phyloP scores from a whole-genome alignment of 305 asterid genomes.

The Andrographis paniculata region DNA sequence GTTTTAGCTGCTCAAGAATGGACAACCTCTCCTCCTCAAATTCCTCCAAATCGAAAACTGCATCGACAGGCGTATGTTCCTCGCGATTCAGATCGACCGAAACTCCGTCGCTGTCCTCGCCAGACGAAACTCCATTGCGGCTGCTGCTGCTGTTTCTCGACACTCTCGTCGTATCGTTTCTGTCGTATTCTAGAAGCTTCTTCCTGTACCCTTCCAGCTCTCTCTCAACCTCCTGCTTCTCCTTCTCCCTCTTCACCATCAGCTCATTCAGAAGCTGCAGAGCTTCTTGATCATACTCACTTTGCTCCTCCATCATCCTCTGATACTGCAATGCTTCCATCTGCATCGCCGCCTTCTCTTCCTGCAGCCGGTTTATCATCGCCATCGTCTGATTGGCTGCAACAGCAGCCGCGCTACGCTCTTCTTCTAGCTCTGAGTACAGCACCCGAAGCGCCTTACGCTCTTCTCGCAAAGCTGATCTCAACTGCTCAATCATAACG shows the following conservation, averaged over 20 bases:
- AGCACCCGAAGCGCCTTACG: constrained; percentile 56
- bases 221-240: constrained; percentile 60
- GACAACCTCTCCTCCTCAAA: constrained; percentile 85
- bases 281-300: constrained; percentile 96
- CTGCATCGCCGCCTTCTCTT: constrained; percentile 93
- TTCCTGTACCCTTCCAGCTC: constrained; percentile 56
- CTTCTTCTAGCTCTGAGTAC: constrained; percentile 81
- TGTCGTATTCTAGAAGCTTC: constrained; percentile 59
- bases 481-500: constrained; percentile 49
- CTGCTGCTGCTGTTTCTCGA: constrained; percentile 49
- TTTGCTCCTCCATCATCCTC: constrained; percentile 98
- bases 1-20: constrained; percentile 78
- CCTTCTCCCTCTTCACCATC: constrained; percentile 90
- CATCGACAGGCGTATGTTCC: constrained; percentile 48
- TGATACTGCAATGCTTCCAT: constrained; percentile 98
- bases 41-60: constrained; percentile 60
- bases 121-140: constrained; percentile 58
- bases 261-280: constrained; percentile 84
- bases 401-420: constrained; percentile 80
- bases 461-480: constrained; percentile 54
- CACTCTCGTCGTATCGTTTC: constrained; percentile 43
- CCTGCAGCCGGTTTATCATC: constrained; percentile 90
- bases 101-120: constrained; percentile 81
- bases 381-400: constrained; percentile 96
- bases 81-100: constrained; percentile 67